Evolutionary conservation across 768 basidiomycete species (phyloP), one percentile per base, ranked within the genome.

Genomic region (Amanita rubescens): DNA sequence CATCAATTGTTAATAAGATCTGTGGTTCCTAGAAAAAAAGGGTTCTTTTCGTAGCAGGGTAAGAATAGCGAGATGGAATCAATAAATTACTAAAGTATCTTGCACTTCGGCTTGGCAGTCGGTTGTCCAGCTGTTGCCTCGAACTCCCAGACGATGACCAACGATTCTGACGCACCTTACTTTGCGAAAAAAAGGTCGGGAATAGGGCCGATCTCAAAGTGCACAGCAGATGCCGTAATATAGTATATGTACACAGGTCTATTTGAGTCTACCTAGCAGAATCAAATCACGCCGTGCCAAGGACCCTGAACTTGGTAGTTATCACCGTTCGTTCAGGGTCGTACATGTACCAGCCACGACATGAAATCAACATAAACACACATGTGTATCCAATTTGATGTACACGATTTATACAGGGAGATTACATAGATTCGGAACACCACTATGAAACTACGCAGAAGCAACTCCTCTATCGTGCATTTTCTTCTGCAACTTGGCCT

Each of bases 401-500:
- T 30, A 17, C 42, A 27, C 24, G 43, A 30, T 27, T 11, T 45
- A 14, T 45, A 45, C 43, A 27, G 1, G 24, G 14, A 30, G 7
- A 7, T n/a, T 19, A 43, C 12, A 37, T 37, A 4, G 12, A 12
- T 22, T 27, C 12, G 43, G 8, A 4, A 30, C 24, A 45, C 43
- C 19, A 15, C 15, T 51, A 17, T 9, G 11, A 15, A 27, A 38
- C 15, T 20, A 39, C 5, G 38, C n/a, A 53, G 51, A 35, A 12
- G 30, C 22, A 35, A 24, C 15, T 43, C 22, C 32, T 27, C 51
- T 45, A 15, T n/a, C 42, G 19, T 53, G 25, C 42, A 53, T 6
- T 32, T 53, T 53, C 51, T 45, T 37, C 17, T 53, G 42, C 43
- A 53, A 24, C 30, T 53, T 53, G 22, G 42, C 43, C 51, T 53